Evolutionary conservation across 2,329 filamentous ascomycete species (phyloP), one percentile per base, ranked within the genome.

Genomic region (Fusarium cyanostomum): DNA sequence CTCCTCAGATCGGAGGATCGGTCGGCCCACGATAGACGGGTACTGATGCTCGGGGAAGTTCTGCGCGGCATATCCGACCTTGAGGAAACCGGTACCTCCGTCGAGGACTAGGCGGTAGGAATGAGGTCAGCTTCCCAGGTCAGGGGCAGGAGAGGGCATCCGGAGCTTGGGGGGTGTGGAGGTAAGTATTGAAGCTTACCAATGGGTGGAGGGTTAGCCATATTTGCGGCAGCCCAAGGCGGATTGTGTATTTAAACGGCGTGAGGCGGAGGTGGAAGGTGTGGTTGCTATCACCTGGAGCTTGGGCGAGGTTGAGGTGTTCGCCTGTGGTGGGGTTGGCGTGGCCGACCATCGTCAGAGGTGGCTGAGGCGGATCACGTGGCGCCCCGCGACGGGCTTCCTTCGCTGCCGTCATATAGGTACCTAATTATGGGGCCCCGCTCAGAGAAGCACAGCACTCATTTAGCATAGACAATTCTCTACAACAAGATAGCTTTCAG

Each of bases 11-110:
- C 95, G 92, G 74, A 99, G 87, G 79, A 99, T 99, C 48, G 95
- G 95, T 71, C 95, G 92, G 76, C 95, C 95, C 78, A 99, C 93
- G 79, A 99, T 98, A 70, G 94, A 97, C 55, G 95, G 95, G 80
- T 94, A 98, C 81, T 98, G 94, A 80, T 96, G 92, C 82, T 98
- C 95, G 78, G 95, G 95, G 82, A 99, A 99, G 85, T 99, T 99
- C 86, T 98, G 94, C 74, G 91, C 95, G 75, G 95, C 95, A 84
- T 98, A 99, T 79, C 95, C 95, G 82, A 97, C 95, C 83, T 99
- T 99, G 80, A 99, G 90, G 86, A 99, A 99, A 81, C 95, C 95
- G 77, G 95, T 99, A 81, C 95, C 95, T 86, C 95, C 95, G 85
- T 99, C 95, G 86, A 99, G 94, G 77, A 99, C 95, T 98, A 68